phyloP scores from a whole-genome alignment of 345 rosid species.

The Anastatica hierochuntica region DNA sequence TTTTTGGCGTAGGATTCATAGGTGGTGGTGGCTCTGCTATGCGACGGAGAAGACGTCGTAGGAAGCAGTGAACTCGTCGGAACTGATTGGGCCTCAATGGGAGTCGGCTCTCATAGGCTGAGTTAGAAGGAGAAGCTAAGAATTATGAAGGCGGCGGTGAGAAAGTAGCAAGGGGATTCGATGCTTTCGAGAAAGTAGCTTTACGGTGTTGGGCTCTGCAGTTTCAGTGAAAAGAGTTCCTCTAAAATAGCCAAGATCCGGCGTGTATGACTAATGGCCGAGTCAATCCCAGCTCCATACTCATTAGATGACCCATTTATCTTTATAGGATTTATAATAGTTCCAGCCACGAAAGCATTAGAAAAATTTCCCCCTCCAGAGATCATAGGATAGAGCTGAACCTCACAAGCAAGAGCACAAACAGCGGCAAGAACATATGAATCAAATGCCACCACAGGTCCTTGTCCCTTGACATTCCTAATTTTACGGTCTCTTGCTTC shows the following conservation, averaged over 20 bases:
- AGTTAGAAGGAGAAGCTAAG: too few relatives aligned
- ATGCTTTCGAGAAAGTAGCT: too few relatives aligned
- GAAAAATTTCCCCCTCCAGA: conserved; percentile 46
- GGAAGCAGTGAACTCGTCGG: too few relatives aligned
- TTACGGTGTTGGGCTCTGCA: too few relatives aligned
- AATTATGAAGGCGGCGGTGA: too few relatives aligned
- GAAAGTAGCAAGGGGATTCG: too few relatives aligned
- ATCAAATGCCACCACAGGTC: conserved; percentile 96
- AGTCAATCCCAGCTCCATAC: conserved; percentile 48
- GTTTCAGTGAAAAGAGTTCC: conserved; percentile 90
- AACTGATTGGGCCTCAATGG: too few relatives aligned
- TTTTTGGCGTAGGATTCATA: too few relatives aligned
- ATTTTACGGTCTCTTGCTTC: conserved; percentile 52
- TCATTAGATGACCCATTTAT: conserved; percentile 50
- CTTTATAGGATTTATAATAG: conserved; percentile 41
- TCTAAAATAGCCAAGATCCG: conserved; percentile 82
- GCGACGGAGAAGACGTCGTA: too few relatives aligned
- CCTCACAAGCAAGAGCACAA: conserved; percentile 95
- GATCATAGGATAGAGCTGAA: conserved; percentile 75
- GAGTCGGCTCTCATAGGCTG: too few relatives aligned
- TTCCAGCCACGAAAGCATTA: conserved; percentile 26
- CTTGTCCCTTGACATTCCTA: conserved; percentile 58
- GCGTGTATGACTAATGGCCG: conserved; percentile 79
- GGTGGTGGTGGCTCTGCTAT: too few relatives aligned
- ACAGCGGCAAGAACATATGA: conserved; percentile 94